Percentiles rank a stretch among this genome's conserved stretches.
Conservation (phyloP, 1,284 basidiomycete genomes). For the Apiotrichum laibachii region DNA sequence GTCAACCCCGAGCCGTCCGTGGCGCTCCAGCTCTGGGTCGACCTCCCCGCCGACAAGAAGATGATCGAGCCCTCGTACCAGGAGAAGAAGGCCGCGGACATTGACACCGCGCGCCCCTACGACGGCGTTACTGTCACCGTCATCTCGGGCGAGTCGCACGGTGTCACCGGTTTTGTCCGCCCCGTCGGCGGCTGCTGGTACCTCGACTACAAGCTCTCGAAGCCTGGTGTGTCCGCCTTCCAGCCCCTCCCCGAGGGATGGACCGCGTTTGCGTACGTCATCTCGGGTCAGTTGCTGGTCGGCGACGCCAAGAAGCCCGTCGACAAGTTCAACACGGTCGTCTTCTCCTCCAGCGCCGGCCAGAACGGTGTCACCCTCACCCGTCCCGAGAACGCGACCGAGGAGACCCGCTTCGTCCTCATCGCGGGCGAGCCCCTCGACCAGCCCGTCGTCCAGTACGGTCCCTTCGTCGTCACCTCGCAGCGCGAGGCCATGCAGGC, state of each 20-base stretch:
- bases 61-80: conserved; percentile 63
- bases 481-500: conserved; percentile 78
- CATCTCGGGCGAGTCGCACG: conserved; percentile 83
- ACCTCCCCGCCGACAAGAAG: conserved; percentile 82
- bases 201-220: conserved; percentile 73
- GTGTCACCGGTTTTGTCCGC: conserved; percentile 76
- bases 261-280: conserved; percentile 77
- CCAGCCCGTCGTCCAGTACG: conserved; percentile 70
- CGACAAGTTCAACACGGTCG: conserved; percentile 71
- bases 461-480: conserved; percentile 69
- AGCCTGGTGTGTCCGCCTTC: conserved; percentile 67
- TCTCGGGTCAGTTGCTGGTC: conserved; percentile 61
- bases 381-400: conserved; percentile 54
- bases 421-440: conserved; percentile 86
- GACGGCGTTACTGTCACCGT: conserved; percentile 77
- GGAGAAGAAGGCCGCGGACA: conserved; percentile 49
- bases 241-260: conserved; percentile 80
- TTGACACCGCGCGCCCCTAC: conserved; percentile 65
- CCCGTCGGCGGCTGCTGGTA: conserved; percentile 92
- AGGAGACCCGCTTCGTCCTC: conserved; percentile 69
- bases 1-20: conserved; percentile 32
- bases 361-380: conserved; percentile 48
- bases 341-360: conserved; percentile 46
- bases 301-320: conserved; percentile 55
- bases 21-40: conserved; percentile 91